phyloP scores from a whole-genome alignment of 75 land plant species.

The Picea glauca region DNA sequence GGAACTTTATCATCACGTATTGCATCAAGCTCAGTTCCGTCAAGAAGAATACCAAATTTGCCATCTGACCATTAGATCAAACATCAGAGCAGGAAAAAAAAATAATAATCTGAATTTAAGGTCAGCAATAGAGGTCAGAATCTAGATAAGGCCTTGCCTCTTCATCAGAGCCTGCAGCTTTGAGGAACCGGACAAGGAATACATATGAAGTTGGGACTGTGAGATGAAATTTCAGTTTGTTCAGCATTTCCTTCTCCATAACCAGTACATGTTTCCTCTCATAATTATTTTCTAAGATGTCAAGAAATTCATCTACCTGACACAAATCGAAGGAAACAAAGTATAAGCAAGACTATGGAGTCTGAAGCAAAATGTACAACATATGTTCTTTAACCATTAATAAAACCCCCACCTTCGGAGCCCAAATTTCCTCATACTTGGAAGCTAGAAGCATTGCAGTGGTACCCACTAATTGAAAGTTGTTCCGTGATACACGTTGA shows the following conservation, averaged over 20 bases:
- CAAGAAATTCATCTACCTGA: constrained; percentile 67
- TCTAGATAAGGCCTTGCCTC: constrained; percentile 38
- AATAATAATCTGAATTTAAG: constrained; percentile 5
- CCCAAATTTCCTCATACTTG: constrained; percentile 51
- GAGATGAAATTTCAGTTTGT: constrained; percentile 67
- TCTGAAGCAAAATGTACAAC: too few species aligned
- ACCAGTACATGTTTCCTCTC: constrained; percentile 54
- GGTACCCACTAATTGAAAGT: constrained; percentile 40
- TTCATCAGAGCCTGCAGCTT: constrained; percentile 58
- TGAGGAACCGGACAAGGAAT: constrained; percentile 74
- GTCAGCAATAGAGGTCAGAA: constrained; percentile 23
- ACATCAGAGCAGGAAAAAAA: not conserved
- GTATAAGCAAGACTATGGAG: not conserved
- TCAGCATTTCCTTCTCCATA: constrained; percentile 84
- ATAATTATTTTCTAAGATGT: constrained; percentile 64
- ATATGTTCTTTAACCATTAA: constrained; percentile 17
- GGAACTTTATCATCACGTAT: constrained; percentile 51
- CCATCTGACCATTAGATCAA: constrained; percentile 13
- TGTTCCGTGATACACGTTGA: constrained; percentile 24
- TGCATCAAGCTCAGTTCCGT: constrained; percentile 47
- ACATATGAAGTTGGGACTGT: constrained; percentile 88
- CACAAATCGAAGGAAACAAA: not conserved
- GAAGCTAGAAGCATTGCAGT: constrained; percentile 50
- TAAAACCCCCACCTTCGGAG: constrained; percentile 34
- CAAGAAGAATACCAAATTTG: constrained; percentile 19